phyloP scores from a whole-genome alignment of 139 green algal species.

The Chlamydomonas applanata region DNA sequence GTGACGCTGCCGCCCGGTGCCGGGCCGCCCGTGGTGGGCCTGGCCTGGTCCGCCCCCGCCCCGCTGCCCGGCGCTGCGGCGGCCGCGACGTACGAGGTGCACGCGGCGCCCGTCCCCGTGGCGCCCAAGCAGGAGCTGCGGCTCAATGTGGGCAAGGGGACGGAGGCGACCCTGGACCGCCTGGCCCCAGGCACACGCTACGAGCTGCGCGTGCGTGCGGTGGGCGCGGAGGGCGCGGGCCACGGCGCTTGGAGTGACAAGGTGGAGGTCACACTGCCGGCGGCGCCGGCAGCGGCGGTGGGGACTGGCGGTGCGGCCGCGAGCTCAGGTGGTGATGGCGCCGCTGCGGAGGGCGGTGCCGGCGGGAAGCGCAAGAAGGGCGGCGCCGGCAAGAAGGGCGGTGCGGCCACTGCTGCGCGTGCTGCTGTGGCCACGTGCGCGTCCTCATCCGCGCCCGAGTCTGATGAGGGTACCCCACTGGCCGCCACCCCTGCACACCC shows the following conservation, averaged over 20 bases:
- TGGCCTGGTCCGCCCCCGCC: background rate
- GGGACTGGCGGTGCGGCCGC: too few species aligned
- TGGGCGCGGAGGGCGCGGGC: slow-evolving; percentile 52
- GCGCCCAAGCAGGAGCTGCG: slow-evolving; percentile 7
- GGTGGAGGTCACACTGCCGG: slow-evolving; percentile 23
- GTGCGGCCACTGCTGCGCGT: too few species aligned
- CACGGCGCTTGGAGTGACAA: slow-evolving; percentile 58
- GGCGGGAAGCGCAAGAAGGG: too few species aligned
- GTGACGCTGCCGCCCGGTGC: background rate
- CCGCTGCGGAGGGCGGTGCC: too few species aligned
- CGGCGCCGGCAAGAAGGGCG: too few species aligned
- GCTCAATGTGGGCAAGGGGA: slow-evolving; percentile 10
- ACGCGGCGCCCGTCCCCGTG: background rate
- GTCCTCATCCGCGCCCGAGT: too few species aligned
- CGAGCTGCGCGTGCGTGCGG: slow-evolving; percentile 47
- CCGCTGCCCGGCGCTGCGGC: background rate
- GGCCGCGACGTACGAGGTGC: slow-evolving; percentile 1
- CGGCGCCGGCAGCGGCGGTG: too few species aligned
- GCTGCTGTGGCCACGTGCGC: too few species aligned
- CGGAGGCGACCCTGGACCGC: slow-evolving; percentile 1
- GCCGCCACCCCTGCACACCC: too few species aligned
- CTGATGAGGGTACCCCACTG: too few species aligned
- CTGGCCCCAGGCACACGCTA: slow-evolving; percentile 37
- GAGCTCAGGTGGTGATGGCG: too few species aligned
- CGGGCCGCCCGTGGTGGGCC: background rate